Percentiles rank a stretch among this genome's conserved stretches.
Conservation (phyloP, 108 stramenopile species). For the Skeletonema menzelii region DNA sequence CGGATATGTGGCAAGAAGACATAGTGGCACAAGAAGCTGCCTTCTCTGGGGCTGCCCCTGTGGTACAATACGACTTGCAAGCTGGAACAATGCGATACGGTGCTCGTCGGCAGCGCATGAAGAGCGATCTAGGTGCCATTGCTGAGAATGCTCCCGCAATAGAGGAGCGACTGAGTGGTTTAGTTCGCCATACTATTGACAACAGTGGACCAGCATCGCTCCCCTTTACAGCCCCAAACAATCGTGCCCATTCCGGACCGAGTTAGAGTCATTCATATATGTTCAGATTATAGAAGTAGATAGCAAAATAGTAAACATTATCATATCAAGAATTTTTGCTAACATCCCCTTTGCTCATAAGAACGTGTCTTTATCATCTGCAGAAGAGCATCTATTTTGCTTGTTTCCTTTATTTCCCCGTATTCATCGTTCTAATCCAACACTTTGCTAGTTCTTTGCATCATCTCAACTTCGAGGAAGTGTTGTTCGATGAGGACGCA, state of each 20-base stretch:
- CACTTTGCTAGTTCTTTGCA: slow-evolving; percentile 89
- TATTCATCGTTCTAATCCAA: slow-evolving; percentile 98
- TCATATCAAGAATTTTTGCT: slow-evolving; percentile 2
- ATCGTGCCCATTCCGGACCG: neutral
- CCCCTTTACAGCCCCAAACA: neutral
- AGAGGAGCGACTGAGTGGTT: slow-evolving; percentile 9
- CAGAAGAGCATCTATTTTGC: slow-evolving; percentile 65
- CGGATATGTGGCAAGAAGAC: slow-evolving; percentile 13
- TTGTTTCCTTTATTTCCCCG: slow-evolving; percentile 92
- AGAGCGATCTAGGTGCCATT: slow-evolving; percentile 7
- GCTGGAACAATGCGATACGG: slow-evolving; percentile 6
- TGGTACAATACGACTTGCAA: slow-evolving; percentile 4
- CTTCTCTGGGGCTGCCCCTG: neutral
- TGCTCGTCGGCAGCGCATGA: slow-evolving; percentile 9
- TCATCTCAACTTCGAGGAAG: no score
- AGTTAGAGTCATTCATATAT: neutral
- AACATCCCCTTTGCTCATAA: slow-evolving; percentile 27
- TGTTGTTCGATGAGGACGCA: no score
- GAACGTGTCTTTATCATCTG: slow-evolving; percentile 89
- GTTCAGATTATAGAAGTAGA: neutral
- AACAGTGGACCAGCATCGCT: neutral
- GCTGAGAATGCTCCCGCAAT: slow-evolving; percentile 12
- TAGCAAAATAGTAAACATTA: neutral
- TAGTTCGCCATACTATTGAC: slow-evolving; percentile 2
- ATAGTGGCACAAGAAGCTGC: slow-evolving; percentile 2